Evolutionary conservation across 306 rosid species (phyloP).

Genomic region (Inga leiocalycina): DNA sequence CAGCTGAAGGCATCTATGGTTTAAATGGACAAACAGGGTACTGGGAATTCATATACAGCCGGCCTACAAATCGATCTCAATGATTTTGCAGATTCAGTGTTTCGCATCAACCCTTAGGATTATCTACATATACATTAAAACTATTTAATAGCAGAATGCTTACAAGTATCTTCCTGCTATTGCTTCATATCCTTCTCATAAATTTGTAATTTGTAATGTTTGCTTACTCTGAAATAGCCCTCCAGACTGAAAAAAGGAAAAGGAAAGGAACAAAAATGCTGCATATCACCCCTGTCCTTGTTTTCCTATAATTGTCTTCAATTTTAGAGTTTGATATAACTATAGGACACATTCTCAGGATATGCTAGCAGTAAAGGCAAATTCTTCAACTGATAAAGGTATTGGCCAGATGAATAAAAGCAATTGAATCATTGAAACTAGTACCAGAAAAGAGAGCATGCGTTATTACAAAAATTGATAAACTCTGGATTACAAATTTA

Average conservation of each 20-base stretch:
- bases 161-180: neutral
- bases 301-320: neutral
- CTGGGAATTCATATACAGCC: slow-evolving; percentile 44
- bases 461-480: neutral
- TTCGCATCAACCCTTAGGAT: slow-evolving; percentile 4
- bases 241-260: neutral
- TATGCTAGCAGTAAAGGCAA: neutral
- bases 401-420: neutral
- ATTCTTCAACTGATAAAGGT: neutral
- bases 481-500: slow-evolving; percentile 8
- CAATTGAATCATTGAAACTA: neutral
- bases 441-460: neutral
- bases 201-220: neutral
- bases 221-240: neutral
- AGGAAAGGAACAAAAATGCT: neutral
- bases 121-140: neutral
- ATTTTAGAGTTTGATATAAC: neutral
- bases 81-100: neutral
- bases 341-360: neutral
- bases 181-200: slow-evolving; percentile 7
- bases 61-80: slow-evolving; percentile 37
- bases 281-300: neutral
- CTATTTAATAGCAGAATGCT: neutral
- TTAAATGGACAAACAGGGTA: slow-evolving; percentile 38
- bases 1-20: slow-evolving; percentile 50